Percentiles rank a stretch among this genome's conserved stretches.
Conservation (phyloP, 495 filamentous ascomycete species). For the Aspergillus biplanus region DNA sequence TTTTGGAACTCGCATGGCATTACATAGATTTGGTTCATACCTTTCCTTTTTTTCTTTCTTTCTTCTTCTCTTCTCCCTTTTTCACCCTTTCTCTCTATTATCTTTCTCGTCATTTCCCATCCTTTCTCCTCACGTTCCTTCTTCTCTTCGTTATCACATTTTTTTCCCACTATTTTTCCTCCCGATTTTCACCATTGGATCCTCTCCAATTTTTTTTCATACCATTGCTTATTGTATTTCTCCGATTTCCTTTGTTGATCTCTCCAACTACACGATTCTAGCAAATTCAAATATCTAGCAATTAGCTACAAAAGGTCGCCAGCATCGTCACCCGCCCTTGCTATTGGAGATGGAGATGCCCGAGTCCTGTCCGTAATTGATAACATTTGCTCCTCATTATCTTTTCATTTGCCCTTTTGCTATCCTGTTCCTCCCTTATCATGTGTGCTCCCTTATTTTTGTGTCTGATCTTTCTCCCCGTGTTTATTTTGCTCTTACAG, state of each 20-base stretch:
- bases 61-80: conserved; percentile 19
- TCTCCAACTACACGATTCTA: conserved; percentile 44
- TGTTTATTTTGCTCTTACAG: not conserved
- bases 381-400: conserved; percentile 11
- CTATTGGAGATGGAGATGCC: conserved; percentile 18
- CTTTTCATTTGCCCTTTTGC: not conserved
- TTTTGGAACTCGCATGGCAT: conserved; percentile 53
- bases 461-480: not conserved
- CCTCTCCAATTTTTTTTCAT: conserved; percentile 33
- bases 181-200: conserved; percentile 13
- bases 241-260: conserved; percentile 43
- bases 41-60: conserved; percentile 30
- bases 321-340: conserved; percentile 4
- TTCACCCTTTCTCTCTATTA: conserved; percentile 13
- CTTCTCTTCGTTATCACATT: conserved; percentile 15
- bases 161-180: conserved; percentile 28
- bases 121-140: conserved; percentile 18
- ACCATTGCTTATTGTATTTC: conserved; percentile 45
- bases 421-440: not conserved
- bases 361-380: conserved; percentile 27
- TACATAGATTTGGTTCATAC: conserved; percentile 52
- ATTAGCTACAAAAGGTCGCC: conserved; percentile 32
- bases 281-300: conserved; percentile 45
- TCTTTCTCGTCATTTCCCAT: conserved; percentile 19
- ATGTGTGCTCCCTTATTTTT: not conserved